Evolutionary conservation across 495 filamentous ascomycete species (phyloP), one percentile per base, ranked within the genome.

Genomic region (Umbilicaria muhlenbergii): DNA sequence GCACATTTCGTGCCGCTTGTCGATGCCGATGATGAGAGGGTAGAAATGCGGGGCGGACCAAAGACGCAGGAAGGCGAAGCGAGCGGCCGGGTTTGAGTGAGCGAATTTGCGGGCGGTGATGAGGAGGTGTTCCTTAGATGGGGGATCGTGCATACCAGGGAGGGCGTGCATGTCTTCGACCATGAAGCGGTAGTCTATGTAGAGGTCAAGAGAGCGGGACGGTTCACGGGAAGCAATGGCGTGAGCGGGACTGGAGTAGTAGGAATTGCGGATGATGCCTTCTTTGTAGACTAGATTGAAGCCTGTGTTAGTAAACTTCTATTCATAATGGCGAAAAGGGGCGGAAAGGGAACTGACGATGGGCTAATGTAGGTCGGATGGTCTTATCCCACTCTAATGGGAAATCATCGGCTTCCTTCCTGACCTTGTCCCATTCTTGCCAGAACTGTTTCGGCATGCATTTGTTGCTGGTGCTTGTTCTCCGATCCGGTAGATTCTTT

Each of bases 21-120:
- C 41, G 7, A 41, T 37, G 14, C 60, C 58, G n/a, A 70, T 24
- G 67, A 68, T 67, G 35, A 65, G 56, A 0, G 68, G 68, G 39
- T 67, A 71, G 55, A 68, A 74, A 45, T 70, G 63, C 16, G 65
- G 59, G 5, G 69, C 62, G 6, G 63, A 67, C 69, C 67, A 74
- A 24, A 70, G 52, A 19, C 66, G 58, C 4, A 70, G 59, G 13
- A 69, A 33, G 1, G 67, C 58, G 51, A 71, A 71, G 17, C 63
- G 59, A 21, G 58, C 58, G 15, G 40, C 36, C 4, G 41, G 44
- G 38, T 62, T 43, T 34, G 51, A 31, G 7, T 45, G 44, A 10
- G 60, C 54, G 49, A 62, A 66, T 18, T 36, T 48, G 14, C 46
- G 49, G 1, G 60, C 63, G 1, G 42, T 32, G 0, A 53, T 46